These are phyloP conservation scores for Prunus mume DNA, from an alignment of 306 rosid genomes.

Conservation along the genomic window DNA sequence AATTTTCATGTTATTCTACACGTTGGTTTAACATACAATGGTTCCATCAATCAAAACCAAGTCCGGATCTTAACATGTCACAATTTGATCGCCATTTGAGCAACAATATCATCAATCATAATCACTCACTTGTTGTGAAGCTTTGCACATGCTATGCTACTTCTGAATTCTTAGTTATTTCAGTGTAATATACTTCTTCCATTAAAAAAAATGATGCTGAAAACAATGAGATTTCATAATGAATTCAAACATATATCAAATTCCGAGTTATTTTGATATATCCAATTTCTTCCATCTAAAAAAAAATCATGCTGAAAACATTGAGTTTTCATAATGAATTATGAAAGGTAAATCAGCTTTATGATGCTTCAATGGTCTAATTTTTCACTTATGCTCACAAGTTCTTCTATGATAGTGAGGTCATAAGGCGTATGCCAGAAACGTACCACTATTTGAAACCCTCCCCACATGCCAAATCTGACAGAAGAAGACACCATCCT, in stretches of 20 bases:
- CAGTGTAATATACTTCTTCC: no score
- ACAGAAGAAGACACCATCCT: slow-evolving; percentile 46
- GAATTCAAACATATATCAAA: background rate
- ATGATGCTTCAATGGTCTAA: background rate
- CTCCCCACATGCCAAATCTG: slow-evolving; percentile 47
- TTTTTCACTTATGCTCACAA: background rate
- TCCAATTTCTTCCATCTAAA: no score
- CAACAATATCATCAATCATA: background rate
- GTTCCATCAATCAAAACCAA: background rate
- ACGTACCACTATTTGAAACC: slow-evolving; percentile 25
- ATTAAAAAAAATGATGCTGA: no score
- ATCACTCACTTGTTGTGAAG: background rate
- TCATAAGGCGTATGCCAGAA: background rate
- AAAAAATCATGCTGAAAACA: no score
- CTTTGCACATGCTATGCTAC: background rate
- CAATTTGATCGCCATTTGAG: background rate
- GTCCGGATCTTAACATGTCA: background rate
- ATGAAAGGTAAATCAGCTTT: background rate
- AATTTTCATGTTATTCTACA: background rate
- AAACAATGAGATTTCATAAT: no score
- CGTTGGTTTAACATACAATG: background rate
- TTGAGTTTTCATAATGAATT: no score
- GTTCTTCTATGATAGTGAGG: background rate
- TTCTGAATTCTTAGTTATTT: background rate
- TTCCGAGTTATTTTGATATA: background rate